Evolutionary conservation across 1,284 basidiomycete species (phyloP), one percentile per base, ranked within the genome.

Genomic region (Pascua sp.): DNA sequence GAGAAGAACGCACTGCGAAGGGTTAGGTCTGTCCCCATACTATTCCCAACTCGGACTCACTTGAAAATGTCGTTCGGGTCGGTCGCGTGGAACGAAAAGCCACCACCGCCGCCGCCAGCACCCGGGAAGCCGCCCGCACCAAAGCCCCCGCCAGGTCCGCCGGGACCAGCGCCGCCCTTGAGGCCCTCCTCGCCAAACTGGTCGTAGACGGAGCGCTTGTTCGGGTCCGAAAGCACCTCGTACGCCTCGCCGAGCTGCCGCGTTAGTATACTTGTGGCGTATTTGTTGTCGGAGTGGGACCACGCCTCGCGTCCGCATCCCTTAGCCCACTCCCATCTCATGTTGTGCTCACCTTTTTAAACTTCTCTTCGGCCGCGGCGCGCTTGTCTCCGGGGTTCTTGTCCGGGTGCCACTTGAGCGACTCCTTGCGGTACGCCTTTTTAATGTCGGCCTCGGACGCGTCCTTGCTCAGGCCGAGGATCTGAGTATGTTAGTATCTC

Each of bases 141-240:
- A 51, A 80, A 79, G 46, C 78, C 77, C 49, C 73, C 75, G 46
- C 78, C 77, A 12, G 74, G 71, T 51, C 73, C 75, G 8, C 73
- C 53, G 40, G 54, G 51, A 17, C 44, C 75, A 17, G 69, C 78
- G 45, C 77, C 79, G 36, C 73, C 77, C 75, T 98, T 97, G 64
- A 98, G 82, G 2, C 95, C 95, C 64, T 98, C 95, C 76, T 97
- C 95, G 39, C 95, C 95, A 60, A 92, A 89, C 66, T 95, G 91
- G 76, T 98, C 95, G 67, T 96, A 98, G 36, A 98, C 78, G 0
- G 90, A 81, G 48, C 91, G 87, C 78, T 98, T 98, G 76, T 98
- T 70, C 36, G 74, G 87, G 78, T 98, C 94, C 53, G 85, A 90
- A 52, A 98, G 84, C 48, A 98, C 95, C 76, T 98, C 95, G 70